These are phyloP conservation scores for Xeromyces bisporus DNA, from an alignment of 495 filamentous ascomycete species.

Conservation along the genomic window DNA sequence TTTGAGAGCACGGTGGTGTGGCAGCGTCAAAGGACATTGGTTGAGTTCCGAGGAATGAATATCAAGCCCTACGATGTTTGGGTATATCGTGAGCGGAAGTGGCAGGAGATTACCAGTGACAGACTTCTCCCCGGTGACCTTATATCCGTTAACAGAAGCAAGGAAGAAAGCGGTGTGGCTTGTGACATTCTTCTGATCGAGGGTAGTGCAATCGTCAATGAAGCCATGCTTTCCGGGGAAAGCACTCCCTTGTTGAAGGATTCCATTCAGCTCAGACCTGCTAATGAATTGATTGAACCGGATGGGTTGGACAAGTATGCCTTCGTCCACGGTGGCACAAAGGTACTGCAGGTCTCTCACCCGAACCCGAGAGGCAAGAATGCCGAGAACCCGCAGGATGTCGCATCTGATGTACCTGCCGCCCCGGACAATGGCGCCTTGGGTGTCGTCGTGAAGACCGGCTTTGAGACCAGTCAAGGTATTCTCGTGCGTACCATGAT, in stretches of 20 bases:
- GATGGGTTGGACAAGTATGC: slow-evolving; percentile 93
- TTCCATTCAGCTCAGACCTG: slow-evolving; percentile 79
- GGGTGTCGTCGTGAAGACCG: slow-evolving; percentile 90
- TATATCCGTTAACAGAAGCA: slow-evolving; percentile 83
- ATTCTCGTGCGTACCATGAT: slow-evolving; percentile 98
- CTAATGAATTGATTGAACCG: slow-evolving; percentile 66
- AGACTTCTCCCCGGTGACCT: slow-evolving; percentile 92
- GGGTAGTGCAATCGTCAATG: slow-evolving; percentile 93
- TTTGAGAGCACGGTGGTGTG: slow-evolving; percentile 99
- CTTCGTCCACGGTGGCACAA: slow-evolving; percentile 92
- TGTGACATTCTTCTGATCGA: slow-evolving; percentile 94
- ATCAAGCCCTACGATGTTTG: slow-evolving; percentile 94
- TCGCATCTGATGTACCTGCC: slow-evolving; percentile 54
- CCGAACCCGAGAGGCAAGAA: slow-evolving; percentile 50
- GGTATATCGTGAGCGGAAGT: slow-evolving; percentile 71
- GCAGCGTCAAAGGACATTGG: slow-evolving; percentile 94
- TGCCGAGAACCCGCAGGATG: slow-evolving; percentile 40
- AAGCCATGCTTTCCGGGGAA: slow-evolving; percentile 97
- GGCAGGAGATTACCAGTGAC: slow-evolving; percentile 82
- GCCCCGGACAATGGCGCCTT: slow-evolving; percentile 85
- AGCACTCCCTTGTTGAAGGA: slow-evolving; percentile 95
- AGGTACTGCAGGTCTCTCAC: slow-evolving; percentile 90
- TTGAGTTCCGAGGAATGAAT: slow-evolving; percentile 96
- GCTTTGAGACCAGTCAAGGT: slow-evolving; percentile 96
- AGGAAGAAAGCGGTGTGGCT: slow-evolving; percentile 91